Conservation (phyloP, 352 stramenopile genomes). For the Phytophthora tubulina region DNA sequence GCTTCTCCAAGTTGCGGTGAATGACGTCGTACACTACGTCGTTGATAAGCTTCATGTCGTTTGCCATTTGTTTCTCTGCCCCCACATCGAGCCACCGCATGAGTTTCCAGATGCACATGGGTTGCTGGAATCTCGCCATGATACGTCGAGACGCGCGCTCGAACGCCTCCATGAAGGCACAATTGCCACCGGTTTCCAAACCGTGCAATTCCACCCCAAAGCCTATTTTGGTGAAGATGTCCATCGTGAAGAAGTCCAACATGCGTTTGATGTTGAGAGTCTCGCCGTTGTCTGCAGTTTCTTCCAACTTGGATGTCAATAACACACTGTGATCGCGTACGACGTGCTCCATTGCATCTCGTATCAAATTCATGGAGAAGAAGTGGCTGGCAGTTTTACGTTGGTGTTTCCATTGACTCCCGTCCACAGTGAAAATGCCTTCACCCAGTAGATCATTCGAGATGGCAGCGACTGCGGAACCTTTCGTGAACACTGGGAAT, state of each 20-base stretch:
- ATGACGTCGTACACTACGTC: constrained; percentile 37
- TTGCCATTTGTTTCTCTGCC: constrained; percentile 33
- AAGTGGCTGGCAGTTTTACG: constrained; percentile 91
- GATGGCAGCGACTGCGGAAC: constrained; percentile 44
- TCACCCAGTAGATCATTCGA: constrained; percentile 72
- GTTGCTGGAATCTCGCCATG: constrained; percentile 47
- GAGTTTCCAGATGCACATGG: constrained; percentile 52
- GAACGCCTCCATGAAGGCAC: constrained; percentile 51
- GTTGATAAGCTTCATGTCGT: constrained; percentile 42
- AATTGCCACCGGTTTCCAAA: constrained; percentile 44
- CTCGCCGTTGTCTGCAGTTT: constrained; percentile 9
- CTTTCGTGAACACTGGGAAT: constrained; percentile 83
- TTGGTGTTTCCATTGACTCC: constrained; percentile 72
- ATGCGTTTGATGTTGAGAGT: constrained; percentile 60
- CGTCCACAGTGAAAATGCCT: constrained; percentile 82
- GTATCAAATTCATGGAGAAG: constrained; percentile 75
- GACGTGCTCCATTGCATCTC: constrained; percentile 56
- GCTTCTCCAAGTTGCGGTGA: constrained; percentile 18
- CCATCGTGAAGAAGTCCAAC: constrained; percentile 70
- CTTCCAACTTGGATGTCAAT: constrained; percentile 40
- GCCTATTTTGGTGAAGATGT: constrained; percentile 77
- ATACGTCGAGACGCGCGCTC: constrained; percentile 45
- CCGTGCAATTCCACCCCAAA: constrained; percentile 71
- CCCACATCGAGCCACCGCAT: constrained; percentile 42
- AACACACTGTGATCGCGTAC: constrained; percentile 53